These are phyloP conservation scores for Cercis canadensis DNA, from an alignment of 306 rosid species.

Conservation along the genomic window DNA sequence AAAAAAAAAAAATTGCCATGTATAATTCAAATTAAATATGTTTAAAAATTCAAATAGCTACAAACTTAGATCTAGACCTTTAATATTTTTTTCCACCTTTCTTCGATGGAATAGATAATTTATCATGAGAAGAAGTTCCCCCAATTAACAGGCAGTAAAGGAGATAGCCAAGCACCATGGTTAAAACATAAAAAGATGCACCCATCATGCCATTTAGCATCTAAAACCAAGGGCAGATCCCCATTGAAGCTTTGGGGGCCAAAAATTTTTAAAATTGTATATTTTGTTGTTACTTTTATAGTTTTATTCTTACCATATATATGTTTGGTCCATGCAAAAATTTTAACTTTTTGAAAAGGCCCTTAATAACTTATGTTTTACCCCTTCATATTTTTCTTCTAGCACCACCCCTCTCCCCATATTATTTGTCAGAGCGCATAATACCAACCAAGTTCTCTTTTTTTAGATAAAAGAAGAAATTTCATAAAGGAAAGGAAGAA, in stretches of 20 bases:
- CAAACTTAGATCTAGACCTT: conserved; percentile 20
- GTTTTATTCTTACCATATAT: too few species aligned
- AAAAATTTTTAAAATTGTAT: too few species aligned
- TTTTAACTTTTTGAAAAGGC: too few species aligned
- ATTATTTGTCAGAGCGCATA: conserved; percentile 26
- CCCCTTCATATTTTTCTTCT: too few species aligned
- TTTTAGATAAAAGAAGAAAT: too few species aligned
- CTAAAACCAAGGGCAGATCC: background rate
- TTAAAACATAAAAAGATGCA: conserved; percentile 27
- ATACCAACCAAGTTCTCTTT: conserved; percentile 24
- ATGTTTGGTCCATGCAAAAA: too few species aligned
- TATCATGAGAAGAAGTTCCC: background rate
- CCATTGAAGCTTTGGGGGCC: too few species aligned
- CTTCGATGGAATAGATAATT: conserved; percentile 3
- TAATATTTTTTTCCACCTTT: conserved; percentile 11
- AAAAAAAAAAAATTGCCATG: conserved; percentile 6
- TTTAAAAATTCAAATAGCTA: conserved; percentile 16
- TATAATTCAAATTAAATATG: conserved; percentile 12
- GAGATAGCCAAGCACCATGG: conserved; percentile 11
- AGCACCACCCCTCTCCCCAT: conserved; percentile 3
- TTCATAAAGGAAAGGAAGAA: too few species aligned
- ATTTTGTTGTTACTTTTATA: too few species aligned
- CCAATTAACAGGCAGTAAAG: conserved; percentile 20
- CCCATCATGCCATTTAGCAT: conserved; percentile 3
- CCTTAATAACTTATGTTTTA: too few species aligned